A percentile compares a stretch with the other conserved stretches of the same genome.
Evolutionary conservation across 2,329 filamentous ascomycete species (phyloP).

Genomic region (Alternaria sp.): DNA sequence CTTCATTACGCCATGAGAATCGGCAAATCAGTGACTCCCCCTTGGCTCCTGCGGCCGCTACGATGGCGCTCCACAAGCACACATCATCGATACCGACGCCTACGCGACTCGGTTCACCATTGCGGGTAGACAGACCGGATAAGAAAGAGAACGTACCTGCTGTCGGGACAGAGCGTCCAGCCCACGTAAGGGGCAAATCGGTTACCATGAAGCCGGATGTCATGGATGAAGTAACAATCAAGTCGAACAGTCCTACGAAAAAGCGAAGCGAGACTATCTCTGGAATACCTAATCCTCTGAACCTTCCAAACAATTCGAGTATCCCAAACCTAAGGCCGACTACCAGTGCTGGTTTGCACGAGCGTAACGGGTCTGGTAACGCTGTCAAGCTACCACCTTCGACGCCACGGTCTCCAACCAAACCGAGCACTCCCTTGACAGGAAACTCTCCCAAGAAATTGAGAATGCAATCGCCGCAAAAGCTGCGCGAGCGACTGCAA

Average conservation of each 20-base stretch:
- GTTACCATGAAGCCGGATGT: slow-evolving; percentile 28
- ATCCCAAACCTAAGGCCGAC: slow-evolving; percentile 61
- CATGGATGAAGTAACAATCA: slow-evolving; percentile 51
- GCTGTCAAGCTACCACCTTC: slow-evolving; percentile 67
- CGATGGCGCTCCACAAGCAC: slow-evolving; percentile 48
- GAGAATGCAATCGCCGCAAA: slow-evolving; percentile 69
- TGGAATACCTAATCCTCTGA: slow-evolving; percentile 57
- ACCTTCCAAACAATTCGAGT: slow-evolving; percentile 38
- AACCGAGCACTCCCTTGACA: slow-evolving; percentile 27
- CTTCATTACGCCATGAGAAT: slow-evolving; percentile 28
- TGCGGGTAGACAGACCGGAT: slow-evolving; percentile 53
- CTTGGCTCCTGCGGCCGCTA: slow-evolving; percentile 37
- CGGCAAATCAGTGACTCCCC: slow-evolving; percentile 43
- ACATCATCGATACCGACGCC: slow-evolving; percentile 51
- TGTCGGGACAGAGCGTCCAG: slow-evolving; percentile 33
- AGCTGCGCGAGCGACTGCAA: slow-evolving; percentile 82
- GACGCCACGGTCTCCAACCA: slow-evolving; percentile 42
- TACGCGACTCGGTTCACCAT: slow-evolving; percentile 55
- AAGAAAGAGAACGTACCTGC: slow-evolving; percentile 51
- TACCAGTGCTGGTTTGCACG: slow-evolving; percentile 56
- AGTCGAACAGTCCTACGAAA: slow-evolving; percentile 53
- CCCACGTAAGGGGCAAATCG: slow-evolving; percentile 36
- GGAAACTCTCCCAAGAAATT: slow-evolving; percentile 41
- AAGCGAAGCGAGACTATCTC: slow-evolving; percentile 58
- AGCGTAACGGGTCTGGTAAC: slow-evolving; percentile 60